Evolutionary conservation across 371 early-diverging fungal genomes (phyloP), one percentile per base, ranked within the genome.

Genomic region (Haplosporangium sp.): DNA sequence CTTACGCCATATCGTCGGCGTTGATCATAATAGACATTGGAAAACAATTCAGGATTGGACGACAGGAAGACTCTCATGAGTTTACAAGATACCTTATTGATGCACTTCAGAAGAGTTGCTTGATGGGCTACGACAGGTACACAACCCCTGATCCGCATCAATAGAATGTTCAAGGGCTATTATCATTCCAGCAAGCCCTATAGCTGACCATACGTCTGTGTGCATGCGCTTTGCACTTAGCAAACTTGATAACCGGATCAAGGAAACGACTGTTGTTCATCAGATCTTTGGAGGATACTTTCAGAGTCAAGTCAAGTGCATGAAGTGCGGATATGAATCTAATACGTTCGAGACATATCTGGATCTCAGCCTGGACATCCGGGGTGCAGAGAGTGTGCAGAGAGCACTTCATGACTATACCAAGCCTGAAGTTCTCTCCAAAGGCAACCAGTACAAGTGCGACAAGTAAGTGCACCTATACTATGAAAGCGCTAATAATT

Each of bases 61-160:
- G 93, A 16, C 96, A 97, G 75, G 97, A 96, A 64, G 97, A 97
- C 69, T 88, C 96, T 8, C 96, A 97, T 77, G 97, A 97, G 82
- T 94, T 96, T 64, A 80, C 93, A 36, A 84, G 95, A 52, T 87
- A 89, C 61, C 72, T 96, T n/a, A 70, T 97, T 6, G 93, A 93
- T 36, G 81, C 83, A 10, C 81, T 91, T 67, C 89, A 91, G 68
- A 86, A 85, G 73, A 84, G 82, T 57, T 84, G 85, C 42, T 69
- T 88, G 11, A 51, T 74, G 21, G 90, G 87, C 14, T 80, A 77
- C 40, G 87, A 87, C 67, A 74, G 75, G 81, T 81, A 75, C 6
- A 21, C 38, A 6, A 14, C 1, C n/a, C n/a, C n/a, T n/a, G n/a
- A n/a, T n/a, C n/a, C n/a, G n/a, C n/a, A n/a, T n/a, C n/a, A n/a